These are phyloP conservation scores for Populus pruinosa DNA, from an alignment of 345 rosid species.

Conservation along the genomic window DNA sequence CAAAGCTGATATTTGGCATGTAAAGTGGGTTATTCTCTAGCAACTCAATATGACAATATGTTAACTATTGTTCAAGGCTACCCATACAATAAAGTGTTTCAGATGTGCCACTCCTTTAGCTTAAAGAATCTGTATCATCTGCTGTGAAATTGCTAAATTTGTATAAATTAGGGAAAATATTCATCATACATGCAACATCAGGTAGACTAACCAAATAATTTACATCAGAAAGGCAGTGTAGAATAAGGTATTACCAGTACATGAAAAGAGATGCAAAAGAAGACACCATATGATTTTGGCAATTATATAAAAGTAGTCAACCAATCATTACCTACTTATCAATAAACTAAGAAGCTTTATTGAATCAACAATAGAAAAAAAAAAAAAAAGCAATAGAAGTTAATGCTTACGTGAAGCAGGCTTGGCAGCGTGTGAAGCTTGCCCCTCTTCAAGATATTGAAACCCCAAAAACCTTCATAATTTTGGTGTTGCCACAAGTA, in stretches of 20 bases:
- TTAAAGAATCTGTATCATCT: background rate
- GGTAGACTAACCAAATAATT: background rate
- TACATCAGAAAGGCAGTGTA: background rate
- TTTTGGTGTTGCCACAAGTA: conserved; percentile 19
- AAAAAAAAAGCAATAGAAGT: background rate
- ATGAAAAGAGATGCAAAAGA: background rate
- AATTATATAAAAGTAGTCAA: background rate
- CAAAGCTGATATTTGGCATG: background rate
- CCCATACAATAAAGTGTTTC: background rate
- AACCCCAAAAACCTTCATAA: conserved; percentile 73
- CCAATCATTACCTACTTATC: background rate
- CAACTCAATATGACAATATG: background rate
- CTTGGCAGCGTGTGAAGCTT: conserved; percentile 33
- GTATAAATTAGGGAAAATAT: background rate
- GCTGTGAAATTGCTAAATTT: background rate
- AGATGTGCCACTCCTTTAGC: background rate
- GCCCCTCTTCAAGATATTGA: conserved; percentile 50
- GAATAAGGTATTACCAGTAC: background rate
- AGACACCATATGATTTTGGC: background rate
- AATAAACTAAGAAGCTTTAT: background rate
- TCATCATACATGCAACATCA: background rate
- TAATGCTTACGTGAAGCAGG: conserved; percentile 38
- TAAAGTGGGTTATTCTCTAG: background rate
- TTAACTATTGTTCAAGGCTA: background rate
- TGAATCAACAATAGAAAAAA: conserved; percentile 4